Evolutionary conservation across 768 basidiomycete genomes (phyloP).

Genomic region (Boletus tomentosulus): DNA sequence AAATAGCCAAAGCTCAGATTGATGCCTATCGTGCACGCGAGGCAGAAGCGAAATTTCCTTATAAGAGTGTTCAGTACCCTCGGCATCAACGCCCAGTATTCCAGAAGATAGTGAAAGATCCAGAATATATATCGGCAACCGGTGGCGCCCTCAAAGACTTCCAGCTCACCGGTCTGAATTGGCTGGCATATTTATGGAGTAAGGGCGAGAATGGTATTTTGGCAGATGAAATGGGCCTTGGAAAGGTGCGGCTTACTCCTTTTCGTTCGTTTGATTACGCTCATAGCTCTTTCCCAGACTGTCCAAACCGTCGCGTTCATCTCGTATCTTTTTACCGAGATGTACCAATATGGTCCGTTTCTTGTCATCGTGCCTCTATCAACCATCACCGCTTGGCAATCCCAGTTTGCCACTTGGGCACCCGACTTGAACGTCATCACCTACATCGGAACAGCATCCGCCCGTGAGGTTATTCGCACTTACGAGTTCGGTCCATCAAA

Average conservation of each 20-base stretch:
- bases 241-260: conserved; percentile 57
- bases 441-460: conserved; percentile 85
- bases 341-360: conserved; percentile 94
- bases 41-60: conserved; percentile 76
- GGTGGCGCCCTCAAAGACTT: conserved; percentile 95
- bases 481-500: conserved; percentile 88
- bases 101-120: conserved; percentile 81
- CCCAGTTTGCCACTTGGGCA: conserved; percentile 91
- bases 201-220: conserved; percentile 95
- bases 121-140: conserved; percentile 72
- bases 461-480: conserved; percentile 86
- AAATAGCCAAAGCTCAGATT: conserved; percentile 74
- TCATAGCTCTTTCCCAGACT: conserved; percentile 46
- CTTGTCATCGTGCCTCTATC: conserved; percentile 97
- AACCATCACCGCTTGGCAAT: conserved; percentile 98
- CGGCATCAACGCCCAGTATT: conserved; percentile 71
- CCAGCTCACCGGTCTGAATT: conserved; percentile 96
- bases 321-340: conserved; percentile 89
- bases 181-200: conserved; percentile 96
- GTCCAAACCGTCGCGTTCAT: conserved; percentile 96
- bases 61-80: conserved; percentile 69
- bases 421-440: conserved; percentile 96
- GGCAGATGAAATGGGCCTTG: conserved; percentile 99
- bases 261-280: conserved; percentile 3
- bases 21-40: conserved; percentile 76